These are phyloP conservation scores for Canariomyces notabilis DNA, from an alignment of 2,329 filamentous ascomycete genomes.

Conservation along the genomic window DNA sequence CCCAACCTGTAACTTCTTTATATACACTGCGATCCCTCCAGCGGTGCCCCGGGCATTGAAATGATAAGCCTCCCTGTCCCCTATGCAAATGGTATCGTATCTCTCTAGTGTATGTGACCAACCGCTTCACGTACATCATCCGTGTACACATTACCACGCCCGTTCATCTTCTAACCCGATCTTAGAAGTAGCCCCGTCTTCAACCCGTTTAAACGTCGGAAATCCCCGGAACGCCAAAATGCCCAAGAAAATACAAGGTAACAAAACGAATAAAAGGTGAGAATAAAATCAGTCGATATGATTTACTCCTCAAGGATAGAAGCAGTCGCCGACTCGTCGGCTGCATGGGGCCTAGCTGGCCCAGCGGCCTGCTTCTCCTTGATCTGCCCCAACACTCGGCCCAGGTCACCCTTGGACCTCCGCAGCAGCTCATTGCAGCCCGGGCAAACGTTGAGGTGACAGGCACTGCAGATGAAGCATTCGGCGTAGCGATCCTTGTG, in stretches of 20 bases:
- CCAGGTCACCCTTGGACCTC: constrained; percentile 39
- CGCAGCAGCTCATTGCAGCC: constrained; percentile 41
- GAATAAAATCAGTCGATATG: too few relatives aligned
- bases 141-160: too few relatives aligned
- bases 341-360: not conserved
- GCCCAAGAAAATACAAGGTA: too few relatives aligned
- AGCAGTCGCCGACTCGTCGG: not conserved
- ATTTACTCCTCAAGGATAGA: not conserved
- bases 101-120: too few relatives aligned
- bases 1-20: not conserved
- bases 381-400: constrained; percentile 35
- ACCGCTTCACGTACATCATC: too few relatives aligned
- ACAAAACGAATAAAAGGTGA: too few relatives aligned
- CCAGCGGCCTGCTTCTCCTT: constrained; percentile 13
- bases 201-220: too few relatives aligned
- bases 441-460: constrained; percentile 21
- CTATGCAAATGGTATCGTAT: not conserved
- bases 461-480: constrained; percentile 39
- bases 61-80: not conserved
- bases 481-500: constrained; percentile 22
- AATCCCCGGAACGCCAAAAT: too few relatives aligned
- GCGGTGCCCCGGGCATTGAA: too few relatives aligned
- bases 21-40: too few relatives aligned
- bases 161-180: too few relatives aligned
- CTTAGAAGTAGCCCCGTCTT: too few relatives aligned